Percentiles rank a stretch among this genome's conserved stretches.
These are phyloP conservation scores for Nepenthes mirabilis DNA, from an alignment of 148 eudicot genomes.

Conservation along the genomic window DNA sequence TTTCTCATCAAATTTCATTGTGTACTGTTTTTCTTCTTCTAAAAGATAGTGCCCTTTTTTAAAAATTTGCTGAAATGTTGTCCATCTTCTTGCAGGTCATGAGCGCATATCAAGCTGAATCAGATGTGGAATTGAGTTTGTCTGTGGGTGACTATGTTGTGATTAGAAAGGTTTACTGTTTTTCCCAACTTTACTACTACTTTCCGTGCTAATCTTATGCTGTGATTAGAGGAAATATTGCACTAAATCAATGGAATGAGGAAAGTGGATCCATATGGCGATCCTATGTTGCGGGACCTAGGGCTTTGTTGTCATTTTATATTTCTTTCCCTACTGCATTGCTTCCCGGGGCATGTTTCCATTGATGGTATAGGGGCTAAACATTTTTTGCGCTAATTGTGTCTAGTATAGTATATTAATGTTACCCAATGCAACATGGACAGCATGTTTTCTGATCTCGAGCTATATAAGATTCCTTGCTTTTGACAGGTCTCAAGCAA, in stretches of 20 bases:
- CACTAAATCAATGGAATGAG: too few relatives aligned
- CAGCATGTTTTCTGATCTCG: background rate
- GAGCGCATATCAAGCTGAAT: slow-evolving; percentile 70
- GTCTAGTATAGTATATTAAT: background rate
- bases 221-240: background rate
- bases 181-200: background rate
- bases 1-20: too few relatives aligned
- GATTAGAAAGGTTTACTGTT: slow-evolving; percentile 56
- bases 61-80: background rate
- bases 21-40: too few relatives aligned
- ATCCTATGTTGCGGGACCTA: too few relatives aligned
- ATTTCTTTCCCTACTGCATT: too few relatives aligned
- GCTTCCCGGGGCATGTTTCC: too few relatives aligned
- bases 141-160: slow-evolving; percentile 78
- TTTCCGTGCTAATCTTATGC: background rate
- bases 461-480: background rate
- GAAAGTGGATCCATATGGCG: too few relatives aligned
- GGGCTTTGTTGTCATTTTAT: too few relatives aligned
- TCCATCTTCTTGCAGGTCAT: slow-evolving; percentile 37
- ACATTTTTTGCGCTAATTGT: too few relatives aligned
- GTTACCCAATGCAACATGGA: background rate
- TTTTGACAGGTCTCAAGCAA: slow-evolving; percentile 55
- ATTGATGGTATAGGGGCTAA: too few relatives aligned
- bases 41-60: too few relatives aligned
- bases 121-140: slow-evolving; percentile 71